A percentile compares a stretch with the other conserved stretches of the same genome.
phyloP scores from a whole-genome alignment of 495 filamentous ascomycete genomes.

The Lindgomyces ingoldianus region DNA sequence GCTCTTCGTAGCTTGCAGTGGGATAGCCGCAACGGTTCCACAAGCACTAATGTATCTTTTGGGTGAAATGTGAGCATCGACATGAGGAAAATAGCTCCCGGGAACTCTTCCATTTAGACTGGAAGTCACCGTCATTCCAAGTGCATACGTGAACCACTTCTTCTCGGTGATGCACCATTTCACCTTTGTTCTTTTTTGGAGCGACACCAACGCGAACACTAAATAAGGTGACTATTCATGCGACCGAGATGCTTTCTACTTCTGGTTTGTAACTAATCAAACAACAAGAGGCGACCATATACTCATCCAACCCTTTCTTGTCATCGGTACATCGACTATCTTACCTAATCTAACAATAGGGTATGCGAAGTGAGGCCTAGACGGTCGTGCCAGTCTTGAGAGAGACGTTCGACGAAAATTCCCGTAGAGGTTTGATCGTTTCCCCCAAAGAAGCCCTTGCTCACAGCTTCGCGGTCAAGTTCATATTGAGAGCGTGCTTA shows the following conservation, averaged over 20 bases:
- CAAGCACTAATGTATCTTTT: no score
- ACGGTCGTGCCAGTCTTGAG: background rate
- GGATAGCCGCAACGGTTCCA: no score
- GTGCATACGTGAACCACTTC: no score
- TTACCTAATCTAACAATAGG: background rate
- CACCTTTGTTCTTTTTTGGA: background rate
- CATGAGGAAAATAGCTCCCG: no score
- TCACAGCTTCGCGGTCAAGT: background rate
- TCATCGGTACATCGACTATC: background rate
- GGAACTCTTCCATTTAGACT: no score
- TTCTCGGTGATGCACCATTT: background rate
- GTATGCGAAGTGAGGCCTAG: background rate
- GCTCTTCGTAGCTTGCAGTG: no score
- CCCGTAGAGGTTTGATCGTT: background rate
- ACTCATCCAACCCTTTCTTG: background rate
- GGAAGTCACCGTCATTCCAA: no score
- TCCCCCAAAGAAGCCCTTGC: background rate
- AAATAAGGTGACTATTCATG: background rate
- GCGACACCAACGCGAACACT: background rate
- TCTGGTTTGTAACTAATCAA: background rate
- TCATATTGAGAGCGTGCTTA: background rate
- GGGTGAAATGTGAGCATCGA: no score
- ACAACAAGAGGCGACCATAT: background rate
- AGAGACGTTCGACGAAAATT: background rate
- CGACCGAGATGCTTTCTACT: background rate